Conservation (phyloP, 2,329 filamentous ascomycete species). For the Trichoderma gracile region DNA sequence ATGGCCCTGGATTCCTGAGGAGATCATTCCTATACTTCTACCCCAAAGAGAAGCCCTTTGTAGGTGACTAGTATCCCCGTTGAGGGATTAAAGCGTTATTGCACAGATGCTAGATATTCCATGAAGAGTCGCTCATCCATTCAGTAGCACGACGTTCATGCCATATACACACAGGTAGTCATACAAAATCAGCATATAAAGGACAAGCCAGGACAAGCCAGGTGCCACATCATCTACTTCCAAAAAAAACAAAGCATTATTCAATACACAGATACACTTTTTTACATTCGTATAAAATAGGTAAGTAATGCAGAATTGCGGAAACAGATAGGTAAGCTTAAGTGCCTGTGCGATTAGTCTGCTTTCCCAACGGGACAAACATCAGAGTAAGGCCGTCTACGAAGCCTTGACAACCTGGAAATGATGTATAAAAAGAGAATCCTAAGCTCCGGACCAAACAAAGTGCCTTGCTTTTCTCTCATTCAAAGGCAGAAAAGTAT, state of each 20-base stretch:
- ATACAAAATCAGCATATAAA: too few species aligned
- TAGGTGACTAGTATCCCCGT: too few species aligned
- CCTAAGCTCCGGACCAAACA: slow-evolving; percentile 1
- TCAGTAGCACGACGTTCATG: too few species aligned
- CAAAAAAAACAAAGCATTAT: slow-evolving; percentile 3
- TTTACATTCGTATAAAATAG: slow-evolving; percentile 9
- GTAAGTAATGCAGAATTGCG: not conserved
- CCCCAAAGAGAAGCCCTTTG: too few species aligned
- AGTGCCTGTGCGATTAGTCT: slow-evolving; percentile 27
- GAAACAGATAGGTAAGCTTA: not conserved
- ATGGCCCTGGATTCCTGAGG: too few species aligned
- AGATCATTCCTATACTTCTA: too few species aligned
- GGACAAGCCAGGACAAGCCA: too few species aligned
- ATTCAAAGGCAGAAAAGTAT: not conserved
- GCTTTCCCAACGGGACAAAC: slow-evolving; percentile 16
- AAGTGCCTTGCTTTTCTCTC: not conserved
- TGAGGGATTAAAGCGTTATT: too few species aligned
- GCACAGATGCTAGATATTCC: too few species aligned
- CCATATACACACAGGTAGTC: too few species aligned
- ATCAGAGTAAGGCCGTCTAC: slow-evolving; percentile 5
- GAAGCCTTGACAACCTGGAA: slow-evolving; percentile 1
- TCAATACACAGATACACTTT: slow-evolving; percentile 20
- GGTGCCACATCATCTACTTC: not conserved
- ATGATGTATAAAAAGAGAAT: not conserved
- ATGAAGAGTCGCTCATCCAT: too few species aligned